Evolutionary conservation across 768 basidiomycete genomes (phyloP).

Genomic region (Kwoniella dendrophila): DNA sequence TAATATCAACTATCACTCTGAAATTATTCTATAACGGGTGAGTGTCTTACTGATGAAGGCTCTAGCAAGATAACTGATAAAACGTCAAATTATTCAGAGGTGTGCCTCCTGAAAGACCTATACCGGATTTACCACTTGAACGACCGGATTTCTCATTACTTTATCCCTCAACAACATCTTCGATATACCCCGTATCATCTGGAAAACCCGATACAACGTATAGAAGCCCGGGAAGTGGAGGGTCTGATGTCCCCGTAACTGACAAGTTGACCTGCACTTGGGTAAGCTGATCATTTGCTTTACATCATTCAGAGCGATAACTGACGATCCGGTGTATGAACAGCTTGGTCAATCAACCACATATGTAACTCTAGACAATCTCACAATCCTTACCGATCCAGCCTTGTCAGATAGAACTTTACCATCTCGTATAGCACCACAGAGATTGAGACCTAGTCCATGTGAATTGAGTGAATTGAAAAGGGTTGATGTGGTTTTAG

Average conservation of each 20-base stretch:
- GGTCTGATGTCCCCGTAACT: conserved; percentile 29
- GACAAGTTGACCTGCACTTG: conserved; percentile 42
- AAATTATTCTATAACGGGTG: conserved; percentile 45
- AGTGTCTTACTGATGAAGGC: background rate
- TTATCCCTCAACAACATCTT: conserved; percentile 15
- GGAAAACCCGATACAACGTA: background rate
- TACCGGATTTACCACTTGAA: conserved; percentile 46
- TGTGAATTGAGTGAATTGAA: conserved; percentile 48
- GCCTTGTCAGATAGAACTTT: conserved; percentile 52
- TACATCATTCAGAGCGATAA: background rate
- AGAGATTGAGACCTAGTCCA: conserved; percentile 50
- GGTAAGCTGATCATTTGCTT: conserved; percentile 23
- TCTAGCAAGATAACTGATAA: background rate
- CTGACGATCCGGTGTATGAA: background rate
- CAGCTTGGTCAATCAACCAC: conserved; percentile 56
- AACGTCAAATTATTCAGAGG: conserved; percentile 20
- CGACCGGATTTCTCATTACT: conserved; percentile 39
- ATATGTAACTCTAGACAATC: conserved; percentile 52
- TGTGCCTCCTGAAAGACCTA: conserved; percentile 45
- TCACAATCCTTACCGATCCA: conserved; percentile 55
- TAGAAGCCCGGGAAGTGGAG: conserved; percentile 18
- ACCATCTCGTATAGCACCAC: conserved; percentile 44
- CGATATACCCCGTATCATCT: background rate
- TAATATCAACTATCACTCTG: conserved; percentile 36
- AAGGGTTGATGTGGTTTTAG: conserved; percentile 52